Conservation (phyloP, 2,329 filamentous ascomycete species). For the Sporothrix protearum region DNA sequence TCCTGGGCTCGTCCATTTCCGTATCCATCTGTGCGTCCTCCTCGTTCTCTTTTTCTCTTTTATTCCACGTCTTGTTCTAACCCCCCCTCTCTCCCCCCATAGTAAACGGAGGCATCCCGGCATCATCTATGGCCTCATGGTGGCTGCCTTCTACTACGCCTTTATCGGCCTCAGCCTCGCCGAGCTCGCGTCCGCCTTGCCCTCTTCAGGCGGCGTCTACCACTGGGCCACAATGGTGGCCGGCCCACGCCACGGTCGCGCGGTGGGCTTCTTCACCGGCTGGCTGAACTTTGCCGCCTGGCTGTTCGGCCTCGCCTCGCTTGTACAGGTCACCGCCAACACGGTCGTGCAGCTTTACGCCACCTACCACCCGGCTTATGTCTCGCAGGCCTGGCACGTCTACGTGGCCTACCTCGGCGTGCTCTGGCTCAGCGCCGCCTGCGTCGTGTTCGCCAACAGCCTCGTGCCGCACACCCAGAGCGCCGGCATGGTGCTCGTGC, state of each 20-base stretch:
- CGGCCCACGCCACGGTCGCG: conserved; percentile 51
- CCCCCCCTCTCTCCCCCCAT: neutral
- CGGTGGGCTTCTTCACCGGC: conserved; percentile 47
- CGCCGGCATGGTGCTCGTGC: conserved; percentile 53
- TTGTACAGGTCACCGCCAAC: conserved; percentile 57
- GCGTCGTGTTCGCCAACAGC: conserved; percentile 56
- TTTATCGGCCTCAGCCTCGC: conserved; percentile 43
- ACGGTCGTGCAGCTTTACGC: conserved; percentile 60
- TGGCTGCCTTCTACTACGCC: conserved; percentile 43
- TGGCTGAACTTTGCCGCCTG: conserved; percentile 57
- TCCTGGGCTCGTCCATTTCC: conserved; percentile 58
- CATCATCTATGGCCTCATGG: conserved; percentile 43
- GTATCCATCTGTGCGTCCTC: conserved; percentile 45
- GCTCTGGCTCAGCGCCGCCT: conserved; percentile 50
- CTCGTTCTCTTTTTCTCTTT: neutral
- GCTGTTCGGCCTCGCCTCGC: conserved; percentile 60
- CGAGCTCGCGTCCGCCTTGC: conserved; percentile 57
- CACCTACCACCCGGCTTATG: conserved; percentile 54
- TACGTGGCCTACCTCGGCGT: conserved; percentile 57
- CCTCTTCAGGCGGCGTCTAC: conserved; percentile 56
- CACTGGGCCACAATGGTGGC: conserved; percentile 59
- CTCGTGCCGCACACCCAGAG: conserved; percentile 52
- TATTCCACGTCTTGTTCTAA: neutral
- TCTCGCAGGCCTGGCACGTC: conserved; percentile 53
- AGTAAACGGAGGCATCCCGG: conserved; percentile 45